phyloP scores from a whole-genome alignment of 2,329 filamentous ascomycete genomes.

The Alternaria gansuensis region DNA sequence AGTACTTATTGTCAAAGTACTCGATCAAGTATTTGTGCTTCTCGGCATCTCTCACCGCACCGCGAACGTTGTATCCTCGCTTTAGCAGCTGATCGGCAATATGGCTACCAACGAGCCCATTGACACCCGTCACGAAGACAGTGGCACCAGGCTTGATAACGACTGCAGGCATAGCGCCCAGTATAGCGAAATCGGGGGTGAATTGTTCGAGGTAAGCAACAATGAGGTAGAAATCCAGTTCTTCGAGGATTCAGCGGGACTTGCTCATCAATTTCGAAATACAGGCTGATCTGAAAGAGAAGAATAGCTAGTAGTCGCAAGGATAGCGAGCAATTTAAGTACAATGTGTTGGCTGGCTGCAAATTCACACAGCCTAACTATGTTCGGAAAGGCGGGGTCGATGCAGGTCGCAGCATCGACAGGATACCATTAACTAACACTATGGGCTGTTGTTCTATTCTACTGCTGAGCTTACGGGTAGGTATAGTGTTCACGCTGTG shows the following conservation, averaged over 20 bases:
- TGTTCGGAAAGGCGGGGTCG: conserved; percentile 18
- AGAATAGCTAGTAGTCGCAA: not conserved
- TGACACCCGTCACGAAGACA: conserved; percentile 50
- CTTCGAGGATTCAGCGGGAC: not conserved
- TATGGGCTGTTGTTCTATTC: not conserved
- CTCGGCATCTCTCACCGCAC: conserved; percentile 42
- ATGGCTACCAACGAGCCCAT: conserved; percentile 49
- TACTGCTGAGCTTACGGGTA: not conserved
- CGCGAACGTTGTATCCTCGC: conserved; percentile 49
- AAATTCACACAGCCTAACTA: conserved; percentile 14
- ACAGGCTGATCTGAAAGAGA: not conserved
- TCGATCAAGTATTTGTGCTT: conserved; percentile 45
- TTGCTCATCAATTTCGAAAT: not conserved
- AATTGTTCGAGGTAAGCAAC: conserved; percentile 17
- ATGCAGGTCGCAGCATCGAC: conserved; percentile 2
- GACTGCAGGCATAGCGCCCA: conserved; percentile 27
- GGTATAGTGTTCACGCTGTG: not conserved
- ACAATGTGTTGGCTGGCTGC: not conserved
- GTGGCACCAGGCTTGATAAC: conserved; percentile 36
- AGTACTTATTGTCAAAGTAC: conserved; percentile 41
- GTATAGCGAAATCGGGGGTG: not conserved
- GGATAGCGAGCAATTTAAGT: conserved; percentile 1
- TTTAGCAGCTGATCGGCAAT: conserved; percentile 44
- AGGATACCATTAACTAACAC: not conserved
- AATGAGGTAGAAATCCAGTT: conserved; percentile 16